Percentiles rank a stretch among this genome's conserved stretches.
Evolutionary conservation across 2,329 filamentous ascomycete species (phyloP).

Genomic region (Ophiocordyceps australis): DNA sequence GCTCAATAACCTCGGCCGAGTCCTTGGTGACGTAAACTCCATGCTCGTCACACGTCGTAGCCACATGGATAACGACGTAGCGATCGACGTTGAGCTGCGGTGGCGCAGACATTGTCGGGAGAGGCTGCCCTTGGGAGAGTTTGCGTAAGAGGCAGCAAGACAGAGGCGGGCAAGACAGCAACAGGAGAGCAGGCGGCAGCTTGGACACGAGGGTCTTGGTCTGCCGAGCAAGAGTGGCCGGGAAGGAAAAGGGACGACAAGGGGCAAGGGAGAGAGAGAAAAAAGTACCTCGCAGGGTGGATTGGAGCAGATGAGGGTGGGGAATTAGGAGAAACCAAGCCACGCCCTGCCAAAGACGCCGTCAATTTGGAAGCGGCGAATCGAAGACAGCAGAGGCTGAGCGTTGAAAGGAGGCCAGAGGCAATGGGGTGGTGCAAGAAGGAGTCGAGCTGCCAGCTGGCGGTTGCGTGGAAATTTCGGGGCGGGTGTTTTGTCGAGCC

Average conservation of each 20-base stretch:
- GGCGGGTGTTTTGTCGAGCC: conserved; percentile 4
- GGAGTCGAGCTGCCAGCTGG: conserved; percentile 1
- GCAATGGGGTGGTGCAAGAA: conserved; percentile 1
- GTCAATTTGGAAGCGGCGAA: conserved; percentile 5
- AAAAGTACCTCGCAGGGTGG: too few species aligned
- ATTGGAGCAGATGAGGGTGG: too few species aligned
- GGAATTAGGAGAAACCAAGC: conserved; percentile 4
- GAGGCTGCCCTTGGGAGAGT: conserved; percentile 4
- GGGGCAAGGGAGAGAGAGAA: conserved; percentile 1
- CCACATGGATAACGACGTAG: conserved; percentile 96
- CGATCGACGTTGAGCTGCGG: conserved; percentile 66
- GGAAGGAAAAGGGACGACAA: not conserved
- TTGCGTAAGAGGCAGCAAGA: too few species aligned
- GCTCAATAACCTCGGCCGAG: conserved; percentile 96
- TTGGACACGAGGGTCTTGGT: too few species aligned
- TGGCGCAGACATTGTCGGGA: conserved; percentile 19
- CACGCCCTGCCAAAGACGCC: conserved; percentile 6
- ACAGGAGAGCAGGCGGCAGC: too few species aligned
- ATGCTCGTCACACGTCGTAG: conserved; percentile 97
- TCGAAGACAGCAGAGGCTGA: conserved; percentile 4
- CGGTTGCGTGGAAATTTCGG: conserved; percentile 5
- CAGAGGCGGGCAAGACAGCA: conserved; percentile 3
- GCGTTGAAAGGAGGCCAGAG: conserved; percentile 2
- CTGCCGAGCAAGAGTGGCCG: not conserved
- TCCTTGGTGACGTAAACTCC: conserved; percentile 99